Conservation (phyloP, 306 rosid species). For the Trichosanthes truncata region DNA sequence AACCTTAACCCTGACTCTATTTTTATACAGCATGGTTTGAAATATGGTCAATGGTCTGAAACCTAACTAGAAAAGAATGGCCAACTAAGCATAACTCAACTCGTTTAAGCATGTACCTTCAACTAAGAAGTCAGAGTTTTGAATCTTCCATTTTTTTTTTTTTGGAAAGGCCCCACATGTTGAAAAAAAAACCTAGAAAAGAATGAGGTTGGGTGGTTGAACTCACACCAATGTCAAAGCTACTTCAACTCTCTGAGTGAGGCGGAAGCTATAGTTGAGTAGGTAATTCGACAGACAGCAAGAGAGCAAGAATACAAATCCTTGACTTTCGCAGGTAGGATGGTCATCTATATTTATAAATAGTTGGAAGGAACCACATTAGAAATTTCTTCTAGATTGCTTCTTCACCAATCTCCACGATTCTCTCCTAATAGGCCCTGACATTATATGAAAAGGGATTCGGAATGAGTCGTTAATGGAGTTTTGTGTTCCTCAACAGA, state of each 20-base stretch:
- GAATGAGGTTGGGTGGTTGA: too few species aligned
- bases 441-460: neutral
- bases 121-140: too few species aligned
- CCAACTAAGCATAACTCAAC: too few species aligned
- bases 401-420: too few species aligned
- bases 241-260: neutral
- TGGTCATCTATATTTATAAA: neutral
- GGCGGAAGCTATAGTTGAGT: neutral
- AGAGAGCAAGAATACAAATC: neutral
- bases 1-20: neutral
- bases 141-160: too few species aligned
- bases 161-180: too few species aligned
- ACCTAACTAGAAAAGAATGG: neutral
- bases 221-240: neutral
- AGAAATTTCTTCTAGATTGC: neutral
- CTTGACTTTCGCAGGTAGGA: neutral
- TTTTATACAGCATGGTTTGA: neutral
- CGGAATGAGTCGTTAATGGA: neutral
- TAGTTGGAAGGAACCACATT: neutral
- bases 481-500: neutral
- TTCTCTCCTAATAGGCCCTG: neutral
- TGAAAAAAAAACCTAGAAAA: too few species aligned
- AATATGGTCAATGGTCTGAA: neutral
- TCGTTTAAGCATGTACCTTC: too few species aligned
- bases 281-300: neutral